Base-by-base conservation (phyloP, 106 monocot genomes). In the Dendrobium chrysotoxum region DNA sequence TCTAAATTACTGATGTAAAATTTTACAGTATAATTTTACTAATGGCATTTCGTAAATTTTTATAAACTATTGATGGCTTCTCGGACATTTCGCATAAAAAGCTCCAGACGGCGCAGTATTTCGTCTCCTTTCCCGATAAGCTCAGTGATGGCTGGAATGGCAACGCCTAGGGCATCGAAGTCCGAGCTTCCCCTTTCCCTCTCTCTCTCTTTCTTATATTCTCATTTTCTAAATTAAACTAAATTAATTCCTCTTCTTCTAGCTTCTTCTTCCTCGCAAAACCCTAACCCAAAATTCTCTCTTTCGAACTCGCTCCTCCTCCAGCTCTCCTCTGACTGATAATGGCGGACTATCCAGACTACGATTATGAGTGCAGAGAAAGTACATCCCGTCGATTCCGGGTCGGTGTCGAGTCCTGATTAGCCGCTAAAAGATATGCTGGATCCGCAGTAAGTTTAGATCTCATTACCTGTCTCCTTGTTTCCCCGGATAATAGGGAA, bases 101-200 rank as follows among this genome's bases (percentile, higher is more conserved):
- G 53, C 77, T 67, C 64, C 72, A 53, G 79, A 80, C 86, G 82
- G 79, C 82, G 79, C 66, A 40, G 79, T 53, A 75, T 70, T 79
- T 50, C 50, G 50, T 72, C 80, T 77, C 77, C 57, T 83, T 86
- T 83, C 70, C 86, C 86, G 83, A 83, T 86, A 83, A 83, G 86
- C 86, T 86, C 76, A 80, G 71, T 75, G 68, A 77, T 86, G 77
- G 83, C 80, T 83, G 77, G 77, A 82, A 80, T 83, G 85, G 82
- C 79, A 82, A 82, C 78, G 35, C 30, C 41, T 82, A 79, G 85
- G 74, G 82, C 72, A 75, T 82, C 53, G 82, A 79, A 18, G 40
- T 20, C 7, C 77, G 76, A 83, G 83, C 80, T 66, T 72, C 5
- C 20, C 75, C 54, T 15, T 77, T 78, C 42, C 53, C 39, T 42